Evolutionary conservation across 345 rosid species (phyloP).

Genomic region (Hypericum androsaemum): DNA sequence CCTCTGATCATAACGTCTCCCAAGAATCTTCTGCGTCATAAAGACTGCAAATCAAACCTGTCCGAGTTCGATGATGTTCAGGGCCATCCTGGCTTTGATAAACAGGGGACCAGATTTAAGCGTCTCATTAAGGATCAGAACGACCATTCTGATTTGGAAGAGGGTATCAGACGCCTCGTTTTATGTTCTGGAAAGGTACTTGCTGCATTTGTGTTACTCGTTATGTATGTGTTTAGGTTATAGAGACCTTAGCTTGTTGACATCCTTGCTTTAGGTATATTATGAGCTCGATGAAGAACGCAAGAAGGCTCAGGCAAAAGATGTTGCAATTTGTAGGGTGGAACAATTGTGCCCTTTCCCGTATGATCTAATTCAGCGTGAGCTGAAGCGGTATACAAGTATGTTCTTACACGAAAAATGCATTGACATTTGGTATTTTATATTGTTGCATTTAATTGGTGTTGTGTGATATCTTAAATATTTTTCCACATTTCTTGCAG

Average conservation of each 20-base stretch:
- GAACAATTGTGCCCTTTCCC: constrained; percentile 83
- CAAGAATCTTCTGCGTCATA: constrained; percentile 85
- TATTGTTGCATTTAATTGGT: background rate
- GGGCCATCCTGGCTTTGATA: constrained; percentile 95
- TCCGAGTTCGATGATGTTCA: constrained; percentile 90
- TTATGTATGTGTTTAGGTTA: background rate
- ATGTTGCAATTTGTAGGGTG: constrained; percentile 73
- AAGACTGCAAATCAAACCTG: constrained; percentile 84
- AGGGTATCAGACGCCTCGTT: constrained; percentile 71
- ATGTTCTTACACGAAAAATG: constrained; percentile 11
- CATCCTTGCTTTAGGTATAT: constrained; percentile 14
- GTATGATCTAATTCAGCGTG: constrained; percentile 67
- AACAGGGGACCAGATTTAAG: constrained; percentile 92
- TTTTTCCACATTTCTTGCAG: constrained; percentile 11
- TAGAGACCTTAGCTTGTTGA: background rate
- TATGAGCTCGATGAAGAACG: constrained; percentile 70
- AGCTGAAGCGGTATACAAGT: constrained; percentile 73
- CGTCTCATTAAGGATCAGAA: constrained; percentile 82
- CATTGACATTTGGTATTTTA: too few species aligned
- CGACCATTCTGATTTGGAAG: constrained; percentile 70
- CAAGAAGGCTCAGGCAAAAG: constrained; percentile 34
- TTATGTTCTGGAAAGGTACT: constrained; percentile 91
- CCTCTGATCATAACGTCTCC: constrained; percentile 84
- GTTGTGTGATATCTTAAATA: background rate
- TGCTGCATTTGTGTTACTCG: background rate